Conservation (phyloP, 441 rosid genomes). For the Croton setiger region DNA sequence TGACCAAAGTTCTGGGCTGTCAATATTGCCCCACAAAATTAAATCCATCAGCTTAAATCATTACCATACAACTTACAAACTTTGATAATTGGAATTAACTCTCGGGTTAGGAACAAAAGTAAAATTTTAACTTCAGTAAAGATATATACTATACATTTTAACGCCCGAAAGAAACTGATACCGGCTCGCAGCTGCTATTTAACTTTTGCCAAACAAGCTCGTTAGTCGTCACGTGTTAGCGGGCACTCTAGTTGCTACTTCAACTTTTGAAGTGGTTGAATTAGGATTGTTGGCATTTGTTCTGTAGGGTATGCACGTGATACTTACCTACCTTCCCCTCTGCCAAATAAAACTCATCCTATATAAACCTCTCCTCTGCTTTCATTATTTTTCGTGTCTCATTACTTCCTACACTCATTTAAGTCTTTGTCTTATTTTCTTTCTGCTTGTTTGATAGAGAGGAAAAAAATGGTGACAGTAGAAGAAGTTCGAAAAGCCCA, state of each 20-base stretch:
- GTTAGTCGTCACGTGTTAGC: constrained; percentile 30
- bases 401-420: background rate
- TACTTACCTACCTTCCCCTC: constrained; percentile 9
- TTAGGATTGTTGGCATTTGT: no score
- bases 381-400: background rate
- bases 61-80: no score
- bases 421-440: background rate
- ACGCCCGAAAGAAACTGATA: no score
- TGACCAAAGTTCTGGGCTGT: no score
- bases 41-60: no score
- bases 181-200: no score
- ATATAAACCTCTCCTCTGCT: background rate
- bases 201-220: background rate
- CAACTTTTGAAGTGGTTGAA: background rate
- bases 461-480: constrained; percentile 33
- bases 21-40: no score
- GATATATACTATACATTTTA: no score
- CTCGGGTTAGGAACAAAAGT: no score
- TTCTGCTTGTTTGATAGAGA: background rate
- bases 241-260: background rate
- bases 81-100: no score
- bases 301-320: constrained; percentile 19
- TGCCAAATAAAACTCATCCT: background rate
- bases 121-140: no score
- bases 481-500: constrained; percentile 37